Conservation (phyloP, 352 stramenopile genomes). For the Globisporangium radiosum region DNA sequence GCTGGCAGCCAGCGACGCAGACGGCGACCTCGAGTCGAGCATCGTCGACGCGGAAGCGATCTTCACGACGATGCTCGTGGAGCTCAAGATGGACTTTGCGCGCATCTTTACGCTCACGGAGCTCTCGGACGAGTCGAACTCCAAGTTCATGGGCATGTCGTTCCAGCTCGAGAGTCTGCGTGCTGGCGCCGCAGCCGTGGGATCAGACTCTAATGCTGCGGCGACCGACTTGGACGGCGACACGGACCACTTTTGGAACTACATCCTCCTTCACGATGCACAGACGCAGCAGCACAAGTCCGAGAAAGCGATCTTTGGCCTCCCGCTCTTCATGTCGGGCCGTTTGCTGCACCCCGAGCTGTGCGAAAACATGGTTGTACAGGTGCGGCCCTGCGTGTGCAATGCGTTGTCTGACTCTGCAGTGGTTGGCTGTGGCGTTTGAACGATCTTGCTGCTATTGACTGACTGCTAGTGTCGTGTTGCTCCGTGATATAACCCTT, state of each 20-base stretch:
- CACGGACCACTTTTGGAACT: slow-evolving; percentile 57
- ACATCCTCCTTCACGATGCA: slow-evolving; percentile 52
- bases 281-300: slow-evolving; percentile 45
- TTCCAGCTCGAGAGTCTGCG: slow-evolving; percentile 44
- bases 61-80: slow-evolving; percentile 81
- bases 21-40: slow-evolving; percentile 63
- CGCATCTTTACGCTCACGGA: slow-evolving; percentile 85
- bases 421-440: too few relatives aligned
- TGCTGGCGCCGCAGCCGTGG: background rate
- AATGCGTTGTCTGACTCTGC: too few relatives aligned
- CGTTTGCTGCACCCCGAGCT: slow-evolving; percentile 73
- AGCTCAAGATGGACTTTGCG: slow-evolving; percentile 83
- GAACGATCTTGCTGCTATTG: background rate
- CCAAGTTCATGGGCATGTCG: slow-evolving; percentile 81
- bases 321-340: slow-evolving; percentile 82
- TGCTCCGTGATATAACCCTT: background rate
- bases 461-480: too few relatives aligned
- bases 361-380: slow-evolving; percentile 82
- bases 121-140: slow-evolving; percentile 76
- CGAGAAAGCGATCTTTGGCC: slow-evolving; percentile 70
- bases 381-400: slow-evolving; percentile 23
- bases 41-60: slow-evolving; percentile 80
- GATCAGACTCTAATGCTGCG: too few relatives aligned
- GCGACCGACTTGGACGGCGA: slow-evolving; percentile 2
- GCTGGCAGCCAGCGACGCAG: slow-evolving; percentile 24